Base-by-base conservation (phyloP, 2,329 filamentous ascomycete genomes). In the Claviceps spartinae region DNA sequence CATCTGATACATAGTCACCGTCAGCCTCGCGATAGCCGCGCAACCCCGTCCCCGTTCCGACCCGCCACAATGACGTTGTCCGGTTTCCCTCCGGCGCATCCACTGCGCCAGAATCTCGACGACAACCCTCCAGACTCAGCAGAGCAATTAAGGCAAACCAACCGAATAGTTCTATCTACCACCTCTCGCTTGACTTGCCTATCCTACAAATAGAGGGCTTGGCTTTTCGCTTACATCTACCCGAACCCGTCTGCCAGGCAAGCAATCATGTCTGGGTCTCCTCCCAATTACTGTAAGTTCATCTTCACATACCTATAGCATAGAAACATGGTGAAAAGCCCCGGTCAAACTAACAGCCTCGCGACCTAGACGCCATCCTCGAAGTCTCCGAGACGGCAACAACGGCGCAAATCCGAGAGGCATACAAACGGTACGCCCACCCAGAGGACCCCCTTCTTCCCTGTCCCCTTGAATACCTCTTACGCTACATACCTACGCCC, bases 361-460 rank as follows among this genome's bases (percentile, higher is more conserved):
- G 41, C 18, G 4, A 42, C 8, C 41, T 16, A 90, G 86, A 91
- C 70, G 81, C 78, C 49, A 78, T 86, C 57, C 82, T 95, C 48
- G 85, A 85, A 57, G 69, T 95, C 55, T 65, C 82, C 49, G 78
- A 87, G 38, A 84, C 77, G 59, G 89, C 91, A 37, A 85, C 82
- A 0, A 80, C 83, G 54, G 82, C 89, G 62, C 86, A 97, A 66
- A 84, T 98, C 64, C 86, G 91, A 60, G 86, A 88, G 75, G 93
- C 90, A 49, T 98, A 97, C 75, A 98, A 98, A 67, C 85, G 85
- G 85, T 87, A 63, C 50, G 65, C 24, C 11, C 30, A 11, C 30
- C 30, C 9, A 34, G 30, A 11, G 26, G 26, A 8, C 8, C 26
- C 26, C 30, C 9, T 34, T 34, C 30, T 4, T 11, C 30, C 30